Evolutionary conservation across 2,329 filamentous ascomycete species (phyloP).

Genomic region (Aspergillus versicolor): DNA sequence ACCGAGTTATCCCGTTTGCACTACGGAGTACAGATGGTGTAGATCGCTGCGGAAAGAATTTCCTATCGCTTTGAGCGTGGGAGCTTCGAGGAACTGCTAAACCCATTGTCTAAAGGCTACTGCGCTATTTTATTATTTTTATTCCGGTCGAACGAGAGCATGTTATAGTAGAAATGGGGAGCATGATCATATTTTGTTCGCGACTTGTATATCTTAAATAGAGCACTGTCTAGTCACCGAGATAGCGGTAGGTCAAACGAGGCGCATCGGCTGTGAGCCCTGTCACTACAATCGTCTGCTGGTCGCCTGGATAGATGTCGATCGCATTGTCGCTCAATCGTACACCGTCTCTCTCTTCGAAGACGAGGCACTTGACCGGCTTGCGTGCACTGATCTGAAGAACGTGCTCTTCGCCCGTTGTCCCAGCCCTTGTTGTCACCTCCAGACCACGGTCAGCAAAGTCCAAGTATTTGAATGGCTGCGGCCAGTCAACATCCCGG

Average conservation of each 20-base stretch:
- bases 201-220: too few species aligned
- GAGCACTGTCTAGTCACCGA: background rate
- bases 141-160: too few species aligned
- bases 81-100: too few species aligned
- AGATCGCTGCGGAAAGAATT: too few species aligned
- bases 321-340: slow-evolving; percentile 57
- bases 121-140: too few species aligned
- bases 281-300: slow-evolving; percentile 49
- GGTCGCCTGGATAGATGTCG: slow-evolving; percentile 58
- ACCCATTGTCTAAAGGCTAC: too few species aligned
- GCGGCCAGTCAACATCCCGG: slow-evolving; percentile 60
- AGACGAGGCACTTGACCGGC: slow-evolving; percentile 60
- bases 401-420: slow-evolving; percentile 4
- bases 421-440: slow-evolving; percentile 36
- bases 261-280: background rate
- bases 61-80: too few species aligned
- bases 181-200: too few species aligned
- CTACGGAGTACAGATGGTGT: too few species aligned
- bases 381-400: slow-evolving; percentile 49
- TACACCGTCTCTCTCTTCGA: slow-evolving; percentile 58
- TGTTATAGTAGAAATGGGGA: too few species aligned
- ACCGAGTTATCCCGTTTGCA: too few species aligned
- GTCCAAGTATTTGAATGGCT: slow-evolving; percentile 60
- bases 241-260: background rate
- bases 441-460: slow-evolving; percentile 53